Percentiles rank a stretch among this genome's conserved stretches.
Evolutionary conservation across 768 basidiomycete genomes (phyloP).

Genomic region (Tylopilus plumbeoviolaceoides): DNA sequence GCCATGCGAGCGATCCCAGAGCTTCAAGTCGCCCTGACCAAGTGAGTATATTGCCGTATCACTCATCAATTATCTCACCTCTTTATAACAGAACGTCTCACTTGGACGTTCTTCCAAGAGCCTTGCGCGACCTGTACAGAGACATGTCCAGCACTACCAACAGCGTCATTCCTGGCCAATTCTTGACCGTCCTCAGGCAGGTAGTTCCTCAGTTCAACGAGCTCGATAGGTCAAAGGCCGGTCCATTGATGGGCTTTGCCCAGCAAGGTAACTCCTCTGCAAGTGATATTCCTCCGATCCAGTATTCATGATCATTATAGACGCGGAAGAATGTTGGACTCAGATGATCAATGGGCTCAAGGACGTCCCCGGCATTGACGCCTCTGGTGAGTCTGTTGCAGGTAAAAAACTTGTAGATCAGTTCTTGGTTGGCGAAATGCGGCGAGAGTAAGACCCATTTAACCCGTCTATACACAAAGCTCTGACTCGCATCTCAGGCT

Average conservation of each 20-base stretch:
- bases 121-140: constrained; percentile 64
- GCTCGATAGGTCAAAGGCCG: constrained; percentile 42
- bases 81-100: constrained; percentile 31
- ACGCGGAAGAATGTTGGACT: constrained; percentile 89
- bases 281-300: neutral
- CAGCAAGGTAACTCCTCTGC: constrained; percentile 58
- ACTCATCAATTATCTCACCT: neutral
- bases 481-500: constrained; percentile 44
- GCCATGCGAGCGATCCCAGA: constrained; percentile 92
- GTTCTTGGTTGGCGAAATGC: constrained; percentile 75
- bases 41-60: constrained; percentile 35
- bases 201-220: constrained; percentile 93
- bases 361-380: constrained; percentile 53
- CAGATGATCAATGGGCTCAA: constrained; percentile 69
- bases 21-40: constrained; percentile 65
- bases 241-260: constrained; percentile 51
- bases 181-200: constrained; percentile 67
- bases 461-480: constrained; percentile 10
- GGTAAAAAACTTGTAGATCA: constrained; percentile 70
- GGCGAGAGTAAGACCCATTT: constrained; percentile 48
- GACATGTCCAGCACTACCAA: constrained; percentile 76
- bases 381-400: constrained; percentile 27
- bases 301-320: constrained; percentile 32
- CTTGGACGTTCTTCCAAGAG: constrained; percentile 41
- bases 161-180: constrained; percentile 62